phyloP scores from a whole-genome alignment of 148 eudicot species.

The Dysphania ambrosioides region DNA sequence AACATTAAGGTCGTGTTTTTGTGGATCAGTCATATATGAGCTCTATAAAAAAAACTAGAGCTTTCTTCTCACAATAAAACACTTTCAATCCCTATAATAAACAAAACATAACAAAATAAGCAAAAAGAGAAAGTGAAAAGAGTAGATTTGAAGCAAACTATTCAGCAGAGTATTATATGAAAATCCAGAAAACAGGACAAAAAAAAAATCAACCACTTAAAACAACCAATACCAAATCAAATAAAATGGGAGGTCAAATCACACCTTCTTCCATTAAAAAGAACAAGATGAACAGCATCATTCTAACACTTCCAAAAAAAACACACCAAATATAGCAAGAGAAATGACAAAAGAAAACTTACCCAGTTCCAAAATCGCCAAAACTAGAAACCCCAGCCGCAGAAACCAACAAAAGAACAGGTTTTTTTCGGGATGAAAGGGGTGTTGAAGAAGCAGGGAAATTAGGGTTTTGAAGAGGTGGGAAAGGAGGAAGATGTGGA shows the following conservation, averaged over 20 bases:
- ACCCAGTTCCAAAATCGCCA: too few species aligned
- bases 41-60: neutral
- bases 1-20: neutral
- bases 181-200: neutral
- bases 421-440: too few species aligned
- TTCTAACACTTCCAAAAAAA: too few species aligned
- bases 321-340: too few species aligned
- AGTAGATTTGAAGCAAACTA: conserved; percentile 24
- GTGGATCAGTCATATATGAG: neutral
- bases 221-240: conserved; percentile 9
- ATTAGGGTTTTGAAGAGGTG: too few species aligned
- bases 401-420: too few species aligned
- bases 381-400: too few species aligned
- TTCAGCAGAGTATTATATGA: neutral
- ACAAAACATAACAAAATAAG: neutral
- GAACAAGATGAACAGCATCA: too few species aligned
- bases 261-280: conserved; percentile 1
- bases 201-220: conserved; percentile 9
- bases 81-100: neutral
- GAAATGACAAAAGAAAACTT: too few species aligned
- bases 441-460: too few species aligned
- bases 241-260: too few species aligned
- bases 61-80: neutral
- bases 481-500: neutral
- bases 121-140: neutral